phyloP scores from a whole-genome alignment of 306 rosid genomes.

The Ochetophila trinervis region DNA sequence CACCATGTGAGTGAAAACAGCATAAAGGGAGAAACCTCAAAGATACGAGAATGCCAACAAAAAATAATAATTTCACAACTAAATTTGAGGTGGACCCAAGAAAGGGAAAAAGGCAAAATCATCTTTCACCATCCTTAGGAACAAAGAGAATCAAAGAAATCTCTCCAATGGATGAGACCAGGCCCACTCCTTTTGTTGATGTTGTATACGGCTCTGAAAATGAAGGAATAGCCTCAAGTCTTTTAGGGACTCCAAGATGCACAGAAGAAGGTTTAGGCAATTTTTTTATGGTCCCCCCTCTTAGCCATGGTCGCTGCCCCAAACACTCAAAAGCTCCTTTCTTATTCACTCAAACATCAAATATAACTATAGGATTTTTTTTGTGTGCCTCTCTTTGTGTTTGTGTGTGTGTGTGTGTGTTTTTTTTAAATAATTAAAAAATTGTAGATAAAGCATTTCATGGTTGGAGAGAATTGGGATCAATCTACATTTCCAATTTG shows the following conservation, averaged over 20 bases:
- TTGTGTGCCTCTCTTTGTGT: not conserved
- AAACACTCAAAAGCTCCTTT: slow-evolving; percentile 26
- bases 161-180: slow-evolving; percentile 44
- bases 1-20: slow-evolving; percentile 40
- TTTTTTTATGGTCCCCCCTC: slow-evolving; percentile 39
- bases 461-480: too few relatives aligned
- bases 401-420: not conserved
- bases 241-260: slow-evolving; percentile 29
- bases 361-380: not conserved
- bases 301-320: too few relatives aligned
- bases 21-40: slow-evolving; percentile 13
- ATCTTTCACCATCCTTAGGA: slow-evolving; percentile 47
- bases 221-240: slow-evolving; percentile 32
- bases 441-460: too few relatives aligned
- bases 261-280: slow-evolving; percentile 20
- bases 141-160: slow-evolving; percentile 69
- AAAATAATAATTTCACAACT: slow-evolving; percentile 14
- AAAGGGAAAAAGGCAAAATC: slow-evolving; percentile 47
- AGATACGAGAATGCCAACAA: slow-evolving; percentile 7
- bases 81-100: slow-evolving; percentile 44
- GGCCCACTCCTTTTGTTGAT: slow-evolving; percentile 40
- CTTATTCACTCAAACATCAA: slow-evolving; percentile 5
- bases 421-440: not conserved
- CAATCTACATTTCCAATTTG: too few relatives aligned
- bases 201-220: slow-evolving; percentile 35